Evolutionary conservation across 2,329 filamentous ascomycete species (phyloP).

Genomic region (Hymenoscyphus occultus): DNA sequence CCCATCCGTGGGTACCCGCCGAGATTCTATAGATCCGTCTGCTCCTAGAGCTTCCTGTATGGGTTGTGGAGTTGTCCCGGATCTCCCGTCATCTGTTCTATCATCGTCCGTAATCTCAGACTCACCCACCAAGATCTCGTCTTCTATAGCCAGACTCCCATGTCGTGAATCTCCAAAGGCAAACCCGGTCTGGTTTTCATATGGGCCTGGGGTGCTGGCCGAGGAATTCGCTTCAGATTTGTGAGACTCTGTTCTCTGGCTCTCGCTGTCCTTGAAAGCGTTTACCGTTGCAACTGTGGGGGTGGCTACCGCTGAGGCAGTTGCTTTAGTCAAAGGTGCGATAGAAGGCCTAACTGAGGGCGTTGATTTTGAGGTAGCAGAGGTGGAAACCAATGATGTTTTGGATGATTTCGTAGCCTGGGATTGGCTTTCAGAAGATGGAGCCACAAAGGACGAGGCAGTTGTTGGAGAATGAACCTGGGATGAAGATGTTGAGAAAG

Average conservation of each 20-base stretch:
- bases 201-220: constrained; percentile 8
- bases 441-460: constrained; percentile 29
- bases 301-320: constrained; percentile 30
- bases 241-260: constrained; percentile 37
- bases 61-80: constrained; percentile 6
- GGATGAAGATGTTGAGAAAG: constrained; percentile 33
- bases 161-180: constrained; percentile 22
- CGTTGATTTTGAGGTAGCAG: constrained; percentile 31
- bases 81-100: constrained; percentile 12
- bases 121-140: constrained; percentile 22
- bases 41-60: constrained; percentile 20
- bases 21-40: constrained; percentile 30
- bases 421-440: constrained; percentile 32
- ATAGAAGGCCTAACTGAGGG: constrained; percentile 31
- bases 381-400: constrained; percentile 29
- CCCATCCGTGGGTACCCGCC: constrained; percentile 34
- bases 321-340: constrained; percentile 34
- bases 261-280: constrained; percentile 48
- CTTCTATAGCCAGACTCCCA: constrained; percentile 14
- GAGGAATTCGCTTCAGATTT: constrained; percentile 20
- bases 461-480: constrained; percentile 35
- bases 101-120: constrained; percentile 26
- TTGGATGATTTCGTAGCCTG: constrained; percentile 35
- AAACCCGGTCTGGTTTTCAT: constrained; percentile 21
- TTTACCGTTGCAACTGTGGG: constrained; percentile 49